Percentiles rank a stretch among this genome's conserved stretches.
phyloP scores from a whole-genome alignment of 768 basidiomycete genomes.

The Botryobasidium botryosum region DNA sequence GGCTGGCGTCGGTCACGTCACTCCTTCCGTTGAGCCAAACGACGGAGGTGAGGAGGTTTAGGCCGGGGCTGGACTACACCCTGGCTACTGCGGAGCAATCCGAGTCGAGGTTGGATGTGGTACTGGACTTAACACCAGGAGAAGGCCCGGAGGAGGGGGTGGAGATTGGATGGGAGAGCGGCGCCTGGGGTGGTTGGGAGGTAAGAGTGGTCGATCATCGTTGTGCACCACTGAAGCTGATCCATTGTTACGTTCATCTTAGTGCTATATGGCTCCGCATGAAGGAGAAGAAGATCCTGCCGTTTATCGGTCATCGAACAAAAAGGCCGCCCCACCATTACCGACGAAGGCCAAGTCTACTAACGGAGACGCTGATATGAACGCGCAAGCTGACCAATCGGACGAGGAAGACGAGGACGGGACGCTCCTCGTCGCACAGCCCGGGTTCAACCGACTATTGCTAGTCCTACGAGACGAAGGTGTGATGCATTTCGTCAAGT shows the following conservation, averaged over 20 bases:
- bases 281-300: conserved; percentile 93
- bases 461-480: conserved; percentile 84
- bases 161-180: conserved; percentile 47
- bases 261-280: conserved; percentile 93
- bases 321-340: conserved; percentile 17
- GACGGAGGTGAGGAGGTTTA: conserved; percentile 73
- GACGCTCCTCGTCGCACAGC: conserved; percentile 72
- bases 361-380: conserved; percentile 19
- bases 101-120: conserved; percentile 70
- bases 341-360: conserved; percentile 2
- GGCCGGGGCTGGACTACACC: conserved; percentile 89
- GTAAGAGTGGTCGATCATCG: conserved; percentile 24
- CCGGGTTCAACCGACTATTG: conserved; percentile 76
- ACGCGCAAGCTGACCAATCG: no score
- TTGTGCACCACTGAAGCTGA: neutral
- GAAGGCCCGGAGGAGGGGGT: conserved; percentile 14
- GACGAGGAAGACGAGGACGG: conserved; percentile 56
- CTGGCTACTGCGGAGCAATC: conserved; percentile 74
- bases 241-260: neutral
- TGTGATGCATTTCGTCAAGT: conserved; percentile 92
- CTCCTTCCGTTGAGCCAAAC: conserved; percentile 55
- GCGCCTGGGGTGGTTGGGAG: conserved; percentile 91
- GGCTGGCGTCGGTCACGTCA: conserved; percentile 57
- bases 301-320: conserved; percentile 58
- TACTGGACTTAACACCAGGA: conserved; percentile 66